phyloP scores from a whole-genome alignment of 495 filamentous ascomycete species.

The Sabuloglossum arenarium region DNA sequence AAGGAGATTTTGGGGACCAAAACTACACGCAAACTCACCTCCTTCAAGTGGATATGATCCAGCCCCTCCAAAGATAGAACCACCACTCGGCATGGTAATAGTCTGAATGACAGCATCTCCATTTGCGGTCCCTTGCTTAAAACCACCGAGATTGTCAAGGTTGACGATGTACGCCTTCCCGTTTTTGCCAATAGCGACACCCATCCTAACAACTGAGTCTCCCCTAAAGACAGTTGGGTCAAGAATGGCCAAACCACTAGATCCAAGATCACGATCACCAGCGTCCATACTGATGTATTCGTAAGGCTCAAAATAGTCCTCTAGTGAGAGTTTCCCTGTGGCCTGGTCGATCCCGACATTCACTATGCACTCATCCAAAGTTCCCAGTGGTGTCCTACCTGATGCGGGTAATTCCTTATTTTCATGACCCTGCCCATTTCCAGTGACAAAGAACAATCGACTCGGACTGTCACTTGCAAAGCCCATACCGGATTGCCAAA shows the following conservation, averaged over 20 bases:
- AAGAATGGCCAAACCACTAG: constrained; percentile 16
- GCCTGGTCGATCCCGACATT: constrained; percentile 6
- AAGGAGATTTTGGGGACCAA: background rate
- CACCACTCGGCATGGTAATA: constrained; percentile 11
- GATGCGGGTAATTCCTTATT: background rate
- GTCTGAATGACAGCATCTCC: constrained; percentile 24
- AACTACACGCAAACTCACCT: constrained; percentile 4
- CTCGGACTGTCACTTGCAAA: constrained; percentile 17
- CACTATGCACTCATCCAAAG: background rate
- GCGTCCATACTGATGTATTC: constrained; percentile 12
- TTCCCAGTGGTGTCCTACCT: background rate
- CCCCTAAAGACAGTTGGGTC: constrained; percentile 14
- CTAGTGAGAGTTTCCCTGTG: constrained; percentile 8
- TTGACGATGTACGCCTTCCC: constrained; percentile 19
- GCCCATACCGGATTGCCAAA: constrained; percentile 24
- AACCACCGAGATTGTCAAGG: constrained; percentile 20
- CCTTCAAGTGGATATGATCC: constrained; percentile 27
- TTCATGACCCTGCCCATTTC: background rate
- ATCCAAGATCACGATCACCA: constrained; percentile 17
- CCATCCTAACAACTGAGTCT: constrained; percentile 12
- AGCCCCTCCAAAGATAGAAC: constrained; percentile 22
- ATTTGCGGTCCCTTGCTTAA: constrained; percentile 6
- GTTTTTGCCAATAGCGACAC: constrained; percentile 17
- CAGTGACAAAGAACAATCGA: constrained; percentile 21
- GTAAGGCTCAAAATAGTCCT: constrained; percentile 16